These are phyloP conservation scores for Fusarium aywerte DNA, from an alignment of 2,329 filamentous ascomycete species.

Conservation along the genomic window DNA sequence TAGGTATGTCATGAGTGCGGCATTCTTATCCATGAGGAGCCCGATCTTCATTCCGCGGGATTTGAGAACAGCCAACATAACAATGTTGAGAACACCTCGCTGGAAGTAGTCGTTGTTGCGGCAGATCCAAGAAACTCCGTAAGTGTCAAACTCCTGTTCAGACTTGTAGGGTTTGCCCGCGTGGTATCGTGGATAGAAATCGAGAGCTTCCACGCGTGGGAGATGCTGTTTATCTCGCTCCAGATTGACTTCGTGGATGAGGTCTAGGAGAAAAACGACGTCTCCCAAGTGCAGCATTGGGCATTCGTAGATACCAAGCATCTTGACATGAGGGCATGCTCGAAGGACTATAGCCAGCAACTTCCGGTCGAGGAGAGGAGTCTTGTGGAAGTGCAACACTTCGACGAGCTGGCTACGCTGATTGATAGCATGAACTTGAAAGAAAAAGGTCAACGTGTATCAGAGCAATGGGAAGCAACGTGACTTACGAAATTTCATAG, in stretches of 20 bases:
- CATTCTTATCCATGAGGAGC: conserved; percentile 47
- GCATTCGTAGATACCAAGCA: conserved; percentile 53
- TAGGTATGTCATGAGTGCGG: conserved; percentile 49
- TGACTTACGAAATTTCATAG: conserved; percentile 41
- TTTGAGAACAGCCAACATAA: conserved; percentile 52
- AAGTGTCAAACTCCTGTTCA: conserved; percentile 19
- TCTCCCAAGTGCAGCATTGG: conserved; percentile 53
- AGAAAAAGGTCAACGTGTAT: conserved; percentile 15
- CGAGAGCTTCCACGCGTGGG: conserved; percentile 44
- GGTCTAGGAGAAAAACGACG: conserved; percentile 48
- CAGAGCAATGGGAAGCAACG: not conserved
- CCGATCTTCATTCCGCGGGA: conserved; percentile 45
- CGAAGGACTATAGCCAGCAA: conserved; percentile 52
- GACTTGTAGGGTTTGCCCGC: conserved; percentile 40
- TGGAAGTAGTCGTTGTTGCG: conserved; percentile 45
- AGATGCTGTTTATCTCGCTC: conserved; percentile 18
- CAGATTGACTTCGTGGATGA: conserved; percentile 52
- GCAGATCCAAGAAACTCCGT: conserved; percentile 48
- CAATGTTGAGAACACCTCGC: conserved; percentile 49
- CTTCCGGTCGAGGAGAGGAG: conserved; percentile 49
- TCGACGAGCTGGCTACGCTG: conserved; percentile 26
- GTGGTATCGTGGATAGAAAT: conserved; percentile 52
- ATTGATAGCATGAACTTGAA: conserved; percentile 44
- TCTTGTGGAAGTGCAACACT: conserved; percentile 49
- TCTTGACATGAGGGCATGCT: conserved; percentile 47